Base-by-base conservation (phyloP, 1,284 basidiomycete genomes). In the Marasmius sp. region DNA sequence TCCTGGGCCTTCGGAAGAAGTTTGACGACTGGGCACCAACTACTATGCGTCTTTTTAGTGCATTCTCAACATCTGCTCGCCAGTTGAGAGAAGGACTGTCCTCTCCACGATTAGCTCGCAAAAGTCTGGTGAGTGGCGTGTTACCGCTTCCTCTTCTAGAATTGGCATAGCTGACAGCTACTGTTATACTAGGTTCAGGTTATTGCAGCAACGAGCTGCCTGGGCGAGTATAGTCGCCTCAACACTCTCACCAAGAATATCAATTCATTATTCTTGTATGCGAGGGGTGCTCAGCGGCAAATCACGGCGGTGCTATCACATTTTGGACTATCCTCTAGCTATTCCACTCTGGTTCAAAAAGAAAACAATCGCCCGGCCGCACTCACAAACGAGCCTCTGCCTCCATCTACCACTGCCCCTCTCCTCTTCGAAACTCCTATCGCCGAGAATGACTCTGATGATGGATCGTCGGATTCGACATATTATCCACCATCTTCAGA, bases 191-290 rank as follows among this genome's bases (percentile, higher is more conserved):
- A 8, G 36, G 10, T 12, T 4, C 47, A 68, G 66, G 45, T 67
- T 6, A 49, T 69, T 0, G 66, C 65, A 0, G 65, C 68, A 1
- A 43, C 64, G 0, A 63, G 60, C 0, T 64, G 69, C 9, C 67
- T 78, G 0, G 67, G 69, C 0, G 72, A 72, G 56, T 71, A 69
- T 16, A 77, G 75, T 55, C 68, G 72, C 36, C 52, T 49, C 2
- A 78, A 79, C 59, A 75, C 71, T 57, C 61, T 68, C 5, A 48
- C 63, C 0, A 69, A 69, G 38, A 65, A 69, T 6, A 50, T 75
- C 20, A 54, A 73, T n/a, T 70, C 65, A 0, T 61, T 76, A 3
- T 78, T 75, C 56, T 66, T 79, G 4, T 75, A 74, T 56, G 72
- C 70, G 0, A 69, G 68, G 0, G 74, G 75, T 1, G 67, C 70